Conservation (phyloP, 2,329 filamentous ascomycete genomes). For the Sclerotinia sclerotiorum region DNA sequence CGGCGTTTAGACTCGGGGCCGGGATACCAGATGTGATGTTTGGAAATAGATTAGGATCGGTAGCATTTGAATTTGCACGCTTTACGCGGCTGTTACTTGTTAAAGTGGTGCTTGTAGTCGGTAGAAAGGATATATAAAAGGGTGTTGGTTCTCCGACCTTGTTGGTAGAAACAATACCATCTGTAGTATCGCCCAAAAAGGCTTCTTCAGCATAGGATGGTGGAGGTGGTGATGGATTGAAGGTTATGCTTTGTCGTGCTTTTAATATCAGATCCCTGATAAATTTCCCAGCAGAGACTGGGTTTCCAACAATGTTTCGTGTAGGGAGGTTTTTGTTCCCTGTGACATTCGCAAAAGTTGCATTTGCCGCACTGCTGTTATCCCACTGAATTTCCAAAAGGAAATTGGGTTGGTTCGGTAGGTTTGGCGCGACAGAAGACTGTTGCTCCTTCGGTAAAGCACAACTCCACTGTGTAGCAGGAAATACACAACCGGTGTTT, state of each 20-base stretch:
- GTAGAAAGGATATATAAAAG: constrained; percentile 77
- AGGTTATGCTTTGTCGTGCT: constrained; percentile 42
- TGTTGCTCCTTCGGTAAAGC: constrained; percentile 77
- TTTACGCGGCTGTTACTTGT: constrained; percentile 33
- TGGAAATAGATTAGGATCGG: constrained; percentile 29
- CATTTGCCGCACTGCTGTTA: constrained; percentile 51
- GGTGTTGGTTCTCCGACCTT: constrained; percentile 86
- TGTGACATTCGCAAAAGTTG: constrained; percentile 45
- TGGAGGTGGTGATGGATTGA: constrained; percentile 47
- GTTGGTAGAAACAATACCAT: constrained; percentile 61
- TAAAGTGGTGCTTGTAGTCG: constrained; percentile 44
- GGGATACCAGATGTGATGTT: constrained; percentile 60
- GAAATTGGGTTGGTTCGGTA: constrained; percentile 72
- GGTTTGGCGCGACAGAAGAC: constrained; percentile 59
- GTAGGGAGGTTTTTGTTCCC: constrained; percentile 33
- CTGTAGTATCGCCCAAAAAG: constrained; percentile 85
- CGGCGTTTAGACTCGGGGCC: constrained; percentile 57
- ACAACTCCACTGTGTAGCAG: constrained; percentile 82
- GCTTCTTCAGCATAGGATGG: constrained; percentile 61
- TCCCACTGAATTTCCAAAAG: constrained; percentile 76
- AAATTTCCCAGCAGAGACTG: constrained; percentile 40
- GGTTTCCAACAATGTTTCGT: constrained; percentile 34
- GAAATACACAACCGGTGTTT: constrained; percentile 69
- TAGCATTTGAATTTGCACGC: constrained; percentile 27
- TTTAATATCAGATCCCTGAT: constrained; percentile 37